Conservation (phyloP, 2,329 filamentous ascomycete genomes). For the Hortaea werneckii region DNA sequence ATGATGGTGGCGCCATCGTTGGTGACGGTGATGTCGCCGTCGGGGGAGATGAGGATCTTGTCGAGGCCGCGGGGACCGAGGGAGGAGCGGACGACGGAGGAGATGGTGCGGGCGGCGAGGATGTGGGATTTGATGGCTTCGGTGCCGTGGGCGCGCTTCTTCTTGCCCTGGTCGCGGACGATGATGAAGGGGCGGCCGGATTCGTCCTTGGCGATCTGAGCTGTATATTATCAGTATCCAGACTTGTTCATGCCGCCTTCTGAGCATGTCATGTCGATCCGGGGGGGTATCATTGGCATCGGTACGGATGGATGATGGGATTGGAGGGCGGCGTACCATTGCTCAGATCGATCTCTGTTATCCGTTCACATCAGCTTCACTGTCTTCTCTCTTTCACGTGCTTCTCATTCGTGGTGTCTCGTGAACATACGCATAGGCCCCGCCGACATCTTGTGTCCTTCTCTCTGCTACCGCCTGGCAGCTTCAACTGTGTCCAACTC, state of each 20-base stretch:
- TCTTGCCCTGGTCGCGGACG: slow-evolving; percentile 95
- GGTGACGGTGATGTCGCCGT: slow-evolving; percentile 97
- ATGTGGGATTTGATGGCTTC: slow-evolving; percentile 99
- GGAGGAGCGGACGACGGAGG: slow-evolving; percentile 95
- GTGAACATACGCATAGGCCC: slow-evolving; percentile 47
- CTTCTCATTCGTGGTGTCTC: background rate
- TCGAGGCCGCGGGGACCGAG: slow-evolving; percentile 91
- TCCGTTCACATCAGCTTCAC: slow-evolving; percentile 1
- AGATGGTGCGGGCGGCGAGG: slow-evolving; percentile 86
- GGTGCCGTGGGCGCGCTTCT: slow-evolving; percentile 92
- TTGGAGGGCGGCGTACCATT: slow-evolving; percentile 54
- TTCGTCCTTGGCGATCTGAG: slow-evolving; percentile 87
- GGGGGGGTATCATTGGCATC: slow-evolving; percentile 1
- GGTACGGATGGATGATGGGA: background rate
- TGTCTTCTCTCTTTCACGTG: background rate
- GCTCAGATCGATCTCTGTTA: slow-evolving; percentile 73
- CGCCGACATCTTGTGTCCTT: slow-evolving; percentile 39
- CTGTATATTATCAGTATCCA: slow-evolving; percentile 27
- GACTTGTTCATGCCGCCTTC: too few relatives aligned
- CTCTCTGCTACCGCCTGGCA: slow-evolving; percentile 2
- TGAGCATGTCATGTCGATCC: too few relatives aligned
- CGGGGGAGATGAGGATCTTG: slow-evolving; percentile 97
- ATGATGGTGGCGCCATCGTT: slow-evolving; percentile 98
- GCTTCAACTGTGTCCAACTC: too few relatives aligned
- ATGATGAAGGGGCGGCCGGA: slow-evolving; percentile 95